Percentiles rank a stretch among this genome's conserved stretches.
Conservation (phyloP, 345 rosid genomes). For the Cochlearia excelsa region DNA sequence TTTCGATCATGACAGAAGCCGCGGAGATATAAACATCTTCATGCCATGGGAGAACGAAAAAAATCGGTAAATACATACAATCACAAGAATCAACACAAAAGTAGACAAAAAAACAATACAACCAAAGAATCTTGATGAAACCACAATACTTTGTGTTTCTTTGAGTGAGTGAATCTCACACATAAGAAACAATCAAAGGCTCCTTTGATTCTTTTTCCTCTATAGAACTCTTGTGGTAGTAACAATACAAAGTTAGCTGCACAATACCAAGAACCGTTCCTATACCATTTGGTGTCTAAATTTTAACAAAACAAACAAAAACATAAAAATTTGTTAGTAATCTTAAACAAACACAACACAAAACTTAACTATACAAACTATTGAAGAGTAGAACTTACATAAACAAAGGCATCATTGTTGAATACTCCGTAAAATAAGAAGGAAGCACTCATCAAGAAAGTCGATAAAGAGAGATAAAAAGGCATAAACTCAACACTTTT, state of each 20-base stretch:
- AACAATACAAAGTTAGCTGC: constrained; percentile 60
- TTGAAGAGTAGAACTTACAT: constrained; percentile 43
- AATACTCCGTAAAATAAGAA: constrained; percentile 68
- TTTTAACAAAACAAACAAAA: not conserved
- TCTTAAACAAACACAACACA: not conserved
- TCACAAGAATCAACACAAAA: too few species aligned
- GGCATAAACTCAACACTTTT: constrained; percentile 94
- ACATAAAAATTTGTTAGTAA: constrained; percentile 8
- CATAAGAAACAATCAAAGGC: constrained; percentile 53
- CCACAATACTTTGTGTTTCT: too few species aligned
- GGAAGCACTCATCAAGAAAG: constrained; percentile 79
- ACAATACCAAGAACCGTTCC: constrained; percentile 72
- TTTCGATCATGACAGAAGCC: too few species aligned
- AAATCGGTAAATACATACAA: too few species aligned
- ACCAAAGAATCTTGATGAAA: too few species aligned
- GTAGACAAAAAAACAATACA: too few species aligned
- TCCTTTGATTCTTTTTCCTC: constrained; percentile 41
- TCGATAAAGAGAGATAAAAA: constrained; percentile 76
- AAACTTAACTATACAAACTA: not conserved
- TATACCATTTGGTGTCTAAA: constrained; percentile 82
- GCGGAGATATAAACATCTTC: too few species aligned
- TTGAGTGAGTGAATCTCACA: constrained; percentile 27
- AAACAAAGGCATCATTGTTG: constrained; percentile 60
- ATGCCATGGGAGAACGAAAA: too few species aligned
- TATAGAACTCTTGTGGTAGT: constrained; percentile 42